Conservation (phyloP, 2,329 filamentous ascomycete genomes). For the Westerdykella sp. region DNA sequence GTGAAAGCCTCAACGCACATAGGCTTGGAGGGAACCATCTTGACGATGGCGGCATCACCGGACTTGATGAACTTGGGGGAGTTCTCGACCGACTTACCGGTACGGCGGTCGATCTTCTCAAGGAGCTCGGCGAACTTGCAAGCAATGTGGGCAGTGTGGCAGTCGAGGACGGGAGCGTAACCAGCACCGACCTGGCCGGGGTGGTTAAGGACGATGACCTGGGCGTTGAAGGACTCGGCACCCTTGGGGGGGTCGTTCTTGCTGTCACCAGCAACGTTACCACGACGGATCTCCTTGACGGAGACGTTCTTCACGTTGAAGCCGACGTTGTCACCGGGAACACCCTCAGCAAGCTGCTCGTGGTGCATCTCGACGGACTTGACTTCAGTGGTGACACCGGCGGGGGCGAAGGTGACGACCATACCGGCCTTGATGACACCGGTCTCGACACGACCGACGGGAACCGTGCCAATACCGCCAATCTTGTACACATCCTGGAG, state of each 20-base stretch:
- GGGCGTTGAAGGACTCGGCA: slow-evolving; percentile 93
- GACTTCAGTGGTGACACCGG: slow-evolving; percentile 99
- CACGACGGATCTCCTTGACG: slow-evolving; percentile 99
- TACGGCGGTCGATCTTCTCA: slow-evolving; percentile 99
- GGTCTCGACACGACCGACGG: slow-evolving; percentile 99
- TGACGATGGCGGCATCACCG: slow-evolving; percentile 99
- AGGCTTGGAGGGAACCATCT: slow-evolving; percentile 99
- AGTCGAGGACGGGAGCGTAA: slow-evolving; percentile 98
- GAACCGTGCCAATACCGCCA: slow-evolving; percentile 98
- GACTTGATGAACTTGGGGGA: slow-evolving; percentile 99
- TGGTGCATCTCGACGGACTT: slow-evolving; percentile 99
- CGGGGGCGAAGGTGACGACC: slow-evolving; percentile 97
- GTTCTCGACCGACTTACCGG: slow-evolving; percentile 91
- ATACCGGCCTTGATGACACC: slow-evolving; percentile 79
- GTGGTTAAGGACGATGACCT: slow-evolving; percentile 99
- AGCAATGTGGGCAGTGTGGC: slow-evolving; percentile 99
- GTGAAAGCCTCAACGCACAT: slow-evolving; percentile 99
- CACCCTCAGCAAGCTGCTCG: slow-evolving; percentile 93
- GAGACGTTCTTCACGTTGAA: slow-evolving; percentile 99
- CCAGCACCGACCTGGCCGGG: slow-evolving; percentile 98
- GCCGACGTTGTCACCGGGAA: slow-evolving; percentile 99
- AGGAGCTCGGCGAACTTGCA: slow-evolving; percentile 99
- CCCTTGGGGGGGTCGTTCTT: slow-evolving; percentile 96
- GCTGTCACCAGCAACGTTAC: slow-evolving; percentile 99
- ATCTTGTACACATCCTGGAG: slow-evolving; percentile 99